Base-by-base conservation (phyloP, 768 basidiomycete genomes). In the Podaxis sp. region DNA sequence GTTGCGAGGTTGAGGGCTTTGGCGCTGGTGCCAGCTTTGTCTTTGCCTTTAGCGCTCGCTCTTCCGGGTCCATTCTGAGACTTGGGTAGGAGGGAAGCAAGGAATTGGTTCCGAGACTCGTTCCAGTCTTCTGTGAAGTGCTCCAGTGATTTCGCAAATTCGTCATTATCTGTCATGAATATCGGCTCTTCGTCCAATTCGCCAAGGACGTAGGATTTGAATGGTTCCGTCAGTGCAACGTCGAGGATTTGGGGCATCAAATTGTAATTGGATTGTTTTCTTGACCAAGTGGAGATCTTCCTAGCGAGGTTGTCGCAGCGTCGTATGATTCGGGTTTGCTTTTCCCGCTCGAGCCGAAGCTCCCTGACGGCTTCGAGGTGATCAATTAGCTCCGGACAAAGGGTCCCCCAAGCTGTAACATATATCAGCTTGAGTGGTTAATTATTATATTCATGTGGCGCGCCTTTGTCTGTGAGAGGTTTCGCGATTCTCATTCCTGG, bases 1-100 rank as follows among this genome's bases (percentile, higher is more conserved):
- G 71, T 68, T 13, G 75, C 75, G 37, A 75, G 72, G 2, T 71
- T 57, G 12, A 75, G 64, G 17, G 54, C 59, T 12, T 41, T 46
- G 13, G 43, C 59, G 49, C 49, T 46, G 33, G 11, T 2, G 19
- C 41, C 50, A 5, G 24, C 52, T 46, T 27, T 46, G 41, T 27
- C 15, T 56, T 25, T 33, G 52, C n/a, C 8, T 22, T 50, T 53
- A 27, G 52, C 13, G 1, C 22, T 50, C 49, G 33, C 52, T 47
- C 58, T 47, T 15, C 15, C 29, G 13, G 37, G 5, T n/a, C 37
- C 19, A 27, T 57, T 60, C 12, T 49, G 49, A n/a, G 33, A 58
- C 11, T 40, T 29, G 6, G 65, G 60, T 3, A 75, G 52, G 4
- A 74, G 61, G 36, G 54, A 40, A 33, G 64, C 55, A 40, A 71